phyloP scores from a whole-genome alignment of 1,284 basidiomycete genomes.

The Mycosarcoma mackinlayi region DNA sequence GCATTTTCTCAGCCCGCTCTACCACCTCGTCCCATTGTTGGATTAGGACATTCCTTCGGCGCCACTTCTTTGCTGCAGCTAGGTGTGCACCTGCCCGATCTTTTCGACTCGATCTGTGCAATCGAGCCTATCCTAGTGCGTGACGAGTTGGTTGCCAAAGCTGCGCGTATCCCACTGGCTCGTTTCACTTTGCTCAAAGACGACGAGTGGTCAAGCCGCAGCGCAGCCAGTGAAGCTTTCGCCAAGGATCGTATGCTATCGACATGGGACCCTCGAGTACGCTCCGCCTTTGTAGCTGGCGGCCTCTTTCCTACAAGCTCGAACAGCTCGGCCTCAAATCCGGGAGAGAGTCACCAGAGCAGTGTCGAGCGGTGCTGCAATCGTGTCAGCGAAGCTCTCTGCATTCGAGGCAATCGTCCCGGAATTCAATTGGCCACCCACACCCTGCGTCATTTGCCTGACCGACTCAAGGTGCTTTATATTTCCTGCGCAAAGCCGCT shows the following conservation, averaged over 20 bases:
- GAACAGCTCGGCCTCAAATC: no score
- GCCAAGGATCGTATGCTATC: not conserved
- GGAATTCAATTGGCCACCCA: not conserved
- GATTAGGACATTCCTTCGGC: not conserved
- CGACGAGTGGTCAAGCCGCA: not conserved
- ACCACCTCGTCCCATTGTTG: not conserved
- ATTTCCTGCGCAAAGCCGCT: not conserved
- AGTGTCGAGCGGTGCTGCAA: not conserved
- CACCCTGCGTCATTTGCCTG: not conserved
- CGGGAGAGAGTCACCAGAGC: no score
- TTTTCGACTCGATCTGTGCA: not conserved
- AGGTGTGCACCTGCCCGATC: not conserved
- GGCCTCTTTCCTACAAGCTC: not conserved
- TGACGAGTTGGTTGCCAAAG: not conserved
- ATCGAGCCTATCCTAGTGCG: not conserved
- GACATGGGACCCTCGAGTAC: not conserved
- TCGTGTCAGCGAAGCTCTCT: not conserved
- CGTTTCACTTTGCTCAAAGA: not conserved
- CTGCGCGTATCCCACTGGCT: not conserved
- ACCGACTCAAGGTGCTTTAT: not conserved
- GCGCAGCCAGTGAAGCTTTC: not conserved
- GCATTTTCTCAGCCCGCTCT: not conserved
- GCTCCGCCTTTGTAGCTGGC: not conserved
- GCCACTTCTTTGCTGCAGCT: not conserved
- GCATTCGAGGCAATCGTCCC: not conserved